Evolutionary conservation across 129 eudicot genomes (phyloP), one percentile per base, ranked within the genome.

Genomic region (Dittrichia graveolens): DNA sequence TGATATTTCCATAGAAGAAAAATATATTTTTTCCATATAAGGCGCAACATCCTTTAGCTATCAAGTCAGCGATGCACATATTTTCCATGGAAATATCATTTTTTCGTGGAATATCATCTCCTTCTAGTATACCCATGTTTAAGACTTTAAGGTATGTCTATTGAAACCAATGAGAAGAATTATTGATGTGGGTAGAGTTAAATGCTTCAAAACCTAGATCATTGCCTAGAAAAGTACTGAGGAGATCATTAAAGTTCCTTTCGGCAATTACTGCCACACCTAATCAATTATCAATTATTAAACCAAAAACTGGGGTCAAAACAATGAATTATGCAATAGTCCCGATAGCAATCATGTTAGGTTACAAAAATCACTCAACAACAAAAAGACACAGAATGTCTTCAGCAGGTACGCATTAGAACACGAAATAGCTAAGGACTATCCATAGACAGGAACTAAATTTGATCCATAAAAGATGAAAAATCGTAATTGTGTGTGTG

Each of bases 121-220:
- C 37, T 34, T 65, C 76, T 56, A 58, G 44, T 19, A 66, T 44
- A 13, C 43, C 18, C 15, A 24, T 75, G 47, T 65, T 61, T 40
- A n/a, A 64, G 35, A 6, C 31, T 24, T 24, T 0, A 24, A 24
- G 31, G 31, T 42, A 59, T 58, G 34, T 47, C 38, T 14, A 18
- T 47, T 10, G 35, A 59, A 58, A 38, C 52, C 44, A 65, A 75
- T 56, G 45, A 11, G 35, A 52, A 13, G 12, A 66, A 54, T 11
- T 46, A 69, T 56, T 67, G 37, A 13, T 59, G 13, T 49, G 2
- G 4, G 8, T 8, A 39, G 54, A 54, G 35, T 65, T 8, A 37
- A 55, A 66, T n/a, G 49, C 61, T 75, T 60, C 53, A 65, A 76
- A 75, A 8, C 68, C 67, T 63, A 75, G 62, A 18, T 64, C 63